These are phyloP conservation scores for Podospora conica DNA, from an alignment of 495 filamentous ascomycete genomes.

Conservation along the genomic window DNA sequence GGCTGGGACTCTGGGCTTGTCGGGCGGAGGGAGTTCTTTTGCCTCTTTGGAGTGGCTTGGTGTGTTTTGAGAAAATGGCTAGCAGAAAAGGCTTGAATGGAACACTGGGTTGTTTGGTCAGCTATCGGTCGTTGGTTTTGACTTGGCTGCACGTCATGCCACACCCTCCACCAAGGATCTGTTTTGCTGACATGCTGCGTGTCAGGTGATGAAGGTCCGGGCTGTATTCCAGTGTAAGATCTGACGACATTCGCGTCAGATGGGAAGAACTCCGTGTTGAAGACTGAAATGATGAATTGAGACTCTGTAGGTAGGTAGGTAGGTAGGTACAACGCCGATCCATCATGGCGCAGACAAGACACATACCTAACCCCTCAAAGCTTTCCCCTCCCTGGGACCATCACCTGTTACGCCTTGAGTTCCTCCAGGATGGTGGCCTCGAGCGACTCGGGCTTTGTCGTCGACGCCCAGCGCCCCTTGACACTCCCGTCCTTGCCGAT, in stretches of 20 bases:
- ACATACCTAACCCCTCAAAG: not conserved
- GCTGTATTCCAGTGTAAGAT: not conserved
- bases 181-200: too few species aligned
- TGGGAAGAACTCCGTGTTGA: not conserved
- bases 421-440: slow-evolving; percentile 69
- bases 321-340: too few species aligned
- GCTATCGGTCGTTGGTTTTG: too few species aligned
- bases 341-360: not conserved
- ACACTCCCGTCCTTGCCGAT: slow-evolving; percentile 81
- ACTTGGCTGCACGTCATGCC: too few species aligned
- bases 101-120: too few species aligned
- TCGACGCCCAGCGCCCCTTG: slow-evolving; percentile 72
- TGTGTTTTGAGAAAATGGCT: too few species aligned
- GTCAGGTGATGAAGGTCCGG: too few species aligned
- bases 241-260: not conserved
- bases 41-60: too few species aligned
- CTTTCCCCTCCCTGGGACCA: not conserved
- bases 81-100: too few species aligned
- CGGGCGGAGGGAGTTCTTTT: too few species aligned
- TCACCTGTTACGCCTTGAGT: slow-evolving; percentile 34
- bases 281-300: not conserved
- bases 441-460: slow-evolving; percentile 76
- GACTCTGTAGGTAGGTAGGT: not conserved
- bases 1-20: too few species aligned
- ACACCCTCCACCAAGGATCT: too few species aligned